phyloP scores from a whole-genome alignment of 495 filamentous ascomycete genomes.

The Penicillium angulare region DNA sequence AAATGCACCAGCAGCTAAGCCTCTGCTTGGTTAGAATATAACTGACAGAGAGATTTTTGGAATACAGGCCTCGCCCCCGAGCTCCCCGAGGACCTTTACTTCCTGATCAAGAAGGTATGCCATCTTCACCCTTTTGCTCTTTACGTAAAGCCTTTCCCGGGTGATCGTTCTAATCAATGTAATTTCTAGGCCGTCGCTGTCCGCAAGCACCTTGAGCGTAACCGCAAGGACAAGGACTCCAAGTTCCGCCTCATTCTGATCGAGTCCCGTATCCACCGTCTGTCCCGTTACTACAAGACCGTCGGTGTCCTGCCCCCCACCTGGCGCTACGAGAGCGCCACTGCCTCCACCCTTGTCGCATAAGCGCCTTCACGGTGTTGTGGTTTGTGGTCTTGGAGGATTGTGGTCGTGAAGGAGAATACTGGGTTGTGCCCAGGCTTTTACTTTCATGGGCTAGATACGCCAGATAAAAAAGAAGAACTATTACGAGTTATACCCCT shows the following conservation, averaged over 20 bases:
- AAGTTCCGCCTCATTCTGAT: slow-evolving; percentile 99
- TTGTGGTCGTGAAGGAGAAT: slow-evolving; percentile 12
- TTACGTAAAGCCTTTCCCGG: not conserved
- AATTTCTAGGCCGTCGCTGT: slow-evolving; percentile 79
- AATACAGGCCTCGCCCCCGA: slow-evolving; percentile 91
- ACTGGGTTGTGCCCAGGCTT: slow-evolving; percentile 6
- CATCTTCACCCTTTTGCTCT: not conserved
- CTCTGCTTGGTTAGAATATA: slow-evolving; percentile 87
- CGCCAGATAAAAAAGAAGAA: slow-evolving; percentile 27
- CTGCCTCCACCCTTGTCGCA: slow-evolving; percentile 55
- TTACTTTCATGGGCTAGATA: slow-evolving; percentile 27
- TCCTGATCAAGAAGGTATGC: slow-evolving; percentile 98
- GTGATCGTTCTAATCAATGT: not conserved
- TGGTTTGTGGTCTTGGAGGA: slow-evolving; percentile 24
- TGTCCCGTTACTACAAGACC: slow-evolving; percentile 97
- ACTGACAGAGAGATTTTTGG: slow-evolving; percentile 89
- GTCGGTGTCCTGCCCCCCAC: slow-evolving; percentile 96
- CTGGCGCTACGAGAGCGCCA: slow-evolving; percentile 89
- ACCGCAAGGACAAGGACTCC: slow-evolving; percentile 99
- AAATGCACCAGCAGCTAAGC: slow-evolving; percentile 51
- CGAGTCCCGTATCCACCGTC: slow-evolving; percentile 99
- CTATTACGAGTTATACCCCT: slow-evolving; percentile 33
- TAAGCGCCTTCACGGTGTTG: slow-evolving; percentile 35
- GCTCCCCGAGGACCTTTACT: slow-evolving; percentile 95
- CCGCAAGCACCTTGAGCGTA: slow-evolving; percentile 99